Conservation (phyloP, 139 green algal genomes). For the Chara braunii region DNA sequence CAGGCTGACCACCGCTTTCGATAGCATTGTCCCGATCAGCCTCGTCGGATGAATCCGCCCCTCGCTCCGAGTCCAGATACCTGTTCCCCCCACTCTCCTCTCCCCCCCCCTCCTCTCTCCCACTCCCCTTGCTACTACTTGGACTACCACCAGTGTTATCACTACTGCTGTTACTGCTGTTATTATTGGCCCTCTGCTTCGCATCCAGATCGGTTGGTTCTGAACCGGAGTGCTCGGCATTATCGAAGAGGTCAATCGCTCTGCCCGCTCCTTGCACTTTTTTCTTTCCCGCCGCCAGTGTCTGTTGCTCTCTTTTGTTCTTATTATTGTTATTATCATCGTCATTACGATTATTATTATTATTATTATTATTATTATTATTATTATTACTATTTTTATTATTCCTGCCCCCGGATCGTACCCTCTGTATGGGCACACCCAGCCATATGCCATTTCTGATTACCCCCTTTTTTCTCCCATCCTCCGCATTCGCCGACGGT, state of each 20-base stretch:
- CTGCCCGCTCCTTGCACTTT: neutral
- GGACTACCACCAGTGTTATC: neutral
- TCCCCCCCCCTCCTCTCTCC: neutral
- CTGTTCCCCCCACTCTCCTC: neutral
- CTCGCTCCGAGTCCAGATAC: neutral
- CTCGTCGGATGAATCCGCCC: no score
- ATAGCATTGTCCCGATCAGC: no score
- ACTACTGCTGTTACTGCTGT: neutral
- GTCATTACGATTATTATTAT: slow-evolving; percentile 11
- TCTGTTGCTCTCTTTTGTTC: slow-evolving; percentile 1
- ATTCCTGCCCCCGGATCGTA: neutral
- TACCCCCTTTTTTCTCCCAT: slow-evolving; percentile 2
- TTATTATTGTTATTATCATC: neutral
- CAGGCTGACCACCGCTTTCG: no score
- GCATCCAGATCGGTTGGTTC: no score
- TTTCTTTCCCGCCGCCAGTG: neutral
- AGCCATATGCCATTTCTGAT: slow-evolving; percentile 18
- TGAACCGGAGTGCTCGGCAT: no score
- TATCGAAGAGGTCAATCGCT: no score
- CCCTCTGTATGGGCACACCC: slow-evolving; percentile 15
- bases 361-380: slow-evolving; percentile 13
- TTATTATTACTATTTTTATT: slow-evolving; percentile 9
- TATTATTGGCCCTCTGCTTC: slow-evolving; percentile 18
- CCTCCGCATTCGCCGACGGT: no score
- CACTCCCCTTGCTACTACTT: neutral